A percentile compares a stretch with the other conserved stretches of the same genome.
phyloP scores from a whole-genome alignment of 2,329 filamentous ascomycete species.

The Basipetospora chlamydospora region DNA sequence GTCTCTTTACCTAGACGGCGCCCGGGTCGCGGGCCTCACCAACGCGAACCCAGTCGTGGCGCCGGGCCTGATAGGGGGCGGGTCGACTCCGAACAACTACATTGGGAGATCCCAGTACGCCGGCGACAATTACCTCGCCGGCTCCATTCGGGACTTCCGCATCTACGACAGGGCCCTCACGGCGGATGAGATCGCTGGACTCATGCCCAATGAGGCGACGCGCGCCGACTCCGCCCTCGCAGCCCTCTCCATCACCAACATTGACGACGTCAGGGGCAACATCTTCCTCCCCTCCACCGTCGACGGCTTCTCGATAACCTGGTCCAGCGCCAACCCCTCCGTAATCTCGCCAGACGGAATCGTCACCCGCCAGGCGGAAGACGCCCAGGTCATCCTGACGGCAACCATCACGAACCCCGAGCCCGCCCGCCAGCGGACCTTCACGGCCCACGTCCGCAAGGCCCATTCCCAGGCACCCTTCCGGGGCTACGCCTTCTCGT shows the following conservation, averaged over 20 bases:
- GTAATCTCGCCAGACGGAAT: constrained; percentile 20
- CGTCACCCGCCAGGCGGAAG: constrained; percentile 17
- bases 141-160: constrained; percentile 11
- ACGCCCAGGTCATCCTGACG: constrained; percentile 18
- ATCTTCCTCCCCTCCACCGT: constrained; percentile 17
- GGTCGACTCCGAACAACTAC: constrained; percentile 11
- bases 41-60: constrained; percentile 3
- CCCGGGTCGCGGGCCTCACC: constrained; percentile 8
- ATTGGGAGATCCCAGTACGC: constrained; percentile 12
- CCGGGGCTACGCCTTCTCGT: constrained; percentile 35
- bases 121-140: constrained; percentile 11
- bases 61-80: constrained; percentile 10
- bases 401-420: constrained; percentile 15
- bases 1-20: constrained; percentile 20
- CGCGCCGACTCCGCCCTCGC: constrained; percentile 9
- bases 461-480: constrained; percentile 17
- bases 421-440: constrained; percentile 12
- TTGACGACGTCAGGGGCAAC: constrained; percentile 23
- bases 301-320: constrained; percentile 18
- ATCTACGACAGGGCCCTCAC: constrained; percentile 12
- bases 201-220: neutral
- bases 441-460: constrained; percentile 20
- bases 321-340: constrained; percentile 19
- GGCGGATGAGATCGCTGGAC: constrained; percentile 8
- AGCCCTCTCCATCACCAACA: constrained; percentile 16